These are phyloP conservation scores for Chamaecyparis obtusa DNA, from an alignment of 75 land plant species.

Conservation along the genomic window DNA sequence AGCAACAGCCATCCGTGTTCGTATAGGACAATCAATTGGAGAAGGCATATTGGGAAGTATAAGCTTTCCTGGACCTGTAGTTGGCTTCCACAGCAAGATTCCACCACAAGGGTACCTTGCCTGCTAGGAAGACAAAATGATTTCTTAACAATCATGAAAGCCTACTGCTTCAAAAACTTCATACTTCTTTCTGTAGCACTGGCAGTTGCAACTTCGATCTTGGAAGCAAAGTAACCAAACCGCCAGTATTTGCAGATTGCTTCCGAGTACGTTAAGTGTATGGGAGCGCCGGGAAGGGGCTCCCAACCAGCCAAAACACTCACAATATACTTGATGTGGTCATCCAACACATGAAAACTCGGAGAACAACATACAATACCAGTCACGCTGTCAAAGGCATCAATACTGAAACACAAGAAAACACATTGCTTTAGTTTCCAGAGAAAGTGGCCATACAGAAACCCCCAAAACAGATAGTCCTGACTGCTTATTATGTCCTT, in stretches of 20 bases:
- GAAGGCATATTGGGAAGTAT: not conserved
- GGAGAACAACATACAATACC: not conserved
- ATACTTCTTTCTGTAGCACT: not conserved
- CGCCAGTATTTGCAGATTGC: not conserved
- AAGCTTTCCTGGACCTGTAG: not conserved
- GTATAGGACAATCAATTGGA: slow-evolving; percentile 22
- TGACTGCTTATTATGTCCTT: not conserved
- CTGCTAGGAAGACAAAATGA: not conserved
- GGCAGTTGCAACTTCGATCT: not conserved
- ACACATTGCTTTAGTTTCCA: not conserved
- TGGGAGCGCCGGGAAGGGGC: not conserved
- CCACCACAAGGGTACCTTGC: slow-evolving; percentile 1
- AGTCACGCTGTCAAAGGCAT: not conserved
- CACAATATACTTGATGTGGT: not conserved
- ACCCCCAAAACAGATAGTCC: not conserved
- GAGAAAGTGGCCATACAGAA: not conserved
- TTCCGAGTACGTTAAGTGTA: not conserved
- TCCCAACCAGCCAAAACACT: not conserved
- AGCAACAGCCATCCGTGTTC: slow-evolving; percentile 31
- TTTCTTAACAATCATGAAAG: slow-evolving; percentile 8
- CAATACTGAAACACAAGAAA: not conserved
- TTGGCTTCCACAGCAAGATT: slow-evolving; percentile 6
- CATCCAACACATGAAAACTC: not conserved
- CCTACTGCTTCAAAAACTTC: not conserved
- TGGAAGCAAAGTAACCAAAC: not conserved